phyloP scores from a whole-genome alignment of 345 rosid species.

The Murraya paniculata region DNA sequence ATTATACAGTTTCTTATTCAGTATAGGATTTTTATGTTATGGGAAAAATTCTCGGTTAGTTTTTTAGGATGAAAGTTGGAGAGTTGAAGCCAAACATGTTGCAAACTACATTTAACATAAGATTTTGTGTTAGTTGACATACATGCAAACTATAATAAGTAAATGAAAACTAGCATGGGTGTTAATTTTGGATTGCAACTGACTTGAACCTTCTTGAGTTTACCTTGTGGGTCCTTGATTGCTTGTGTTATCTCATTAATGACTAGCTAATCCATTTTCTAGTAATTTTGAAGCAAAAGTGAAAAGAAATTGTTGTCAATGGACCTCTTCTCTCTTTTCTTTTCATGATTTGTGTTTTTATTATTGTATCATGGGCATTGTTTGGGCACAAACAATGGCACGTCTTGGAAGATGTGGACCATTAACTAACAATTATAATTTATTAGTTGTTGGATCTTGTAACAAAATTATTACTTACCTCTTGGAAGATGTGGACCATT shows the following conservation, averaged over 20 bases:
- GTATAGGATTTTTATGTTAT: background rate
- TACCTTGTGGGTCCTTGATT: background rate
- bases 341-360: background rate
- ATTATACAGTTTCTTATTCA: background rate
- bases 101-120: background rate
- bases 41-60: background rate
- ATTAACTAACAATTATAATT: background rate
- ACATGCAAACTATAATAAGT: background rate
- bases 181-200: background rate
- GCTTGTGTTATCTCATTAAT: background rate
- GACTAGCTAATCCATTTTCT: background rate
- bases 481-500: background rate
- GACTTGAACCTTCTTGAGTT: background rate
- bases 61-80: background rate
- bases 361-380: background rate
- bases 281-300: background rate
- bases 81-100: background rate
- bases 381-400: background rate
- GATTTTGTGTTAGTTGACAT: background rate
- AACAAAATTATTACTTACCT: too few species aligned
- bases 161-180: background rate
- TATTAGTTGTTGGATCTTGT: background rate
- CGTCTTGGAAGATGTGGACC: background rate
- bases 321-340: background rate
- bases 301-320: background rate